Conservation (phyloP, 2,329 filamentous ascomycete species). For the Cercospora zeae-maydis region DNA sequence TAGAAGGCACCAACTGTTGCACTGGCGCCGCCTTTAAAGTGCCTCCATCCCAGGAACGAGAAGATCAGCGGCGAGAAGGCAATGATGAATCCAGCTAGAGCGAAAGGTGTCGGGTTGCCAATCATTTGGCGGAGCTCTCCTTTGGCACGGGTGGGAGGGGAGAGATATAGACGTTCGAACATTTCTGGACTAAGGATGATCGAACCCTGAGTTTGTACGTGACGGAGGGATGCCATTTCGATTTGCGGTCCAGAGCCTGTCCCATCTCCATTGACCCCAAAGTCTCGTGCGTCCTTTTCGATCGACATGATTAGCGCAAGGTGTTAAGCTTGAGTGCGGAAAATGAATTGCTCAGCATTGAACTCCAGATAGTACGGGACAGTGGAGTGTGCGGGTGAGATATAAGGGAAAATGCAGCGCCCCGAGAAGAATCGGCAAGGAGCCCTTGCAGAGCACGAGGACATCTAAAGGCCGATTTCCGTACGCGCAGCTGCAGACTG, state of each 20-base stretch:
- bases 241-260: neutral
- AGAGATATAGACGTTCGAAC: neutral
- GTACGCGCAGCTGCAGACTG: neutral
- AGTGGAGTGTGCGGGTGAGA: neutral
- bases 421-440: too few species aligned
- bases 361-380: too few species aligned
- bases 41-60: neutral
- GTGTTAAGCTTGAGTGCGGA: neutral
- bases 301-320: neutral
- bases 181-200: neutral
- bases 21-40: neutral
- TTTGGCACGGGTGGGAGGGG: neutral
- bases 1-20: neutral
- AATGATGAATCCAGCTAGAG: neutral
- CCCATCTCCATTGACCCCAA: neutral
- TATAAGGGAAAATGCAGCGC: neutral
- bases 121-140: neutral
- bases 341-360: neutral
- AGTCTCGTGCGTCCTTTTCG: neutral
- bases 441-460: neutral
- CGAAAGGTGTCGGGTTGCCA: neutral
- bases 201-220: neutral
- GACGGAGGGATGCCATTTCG: neutral
- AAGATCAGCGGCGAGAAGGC: neutral
- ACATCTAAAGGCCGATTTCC: neutral